Evolutionary conservation across 2,329 filamentous ascomycete species (phyloP).

Genomic region (Xylariaceae sp.): DNA sequence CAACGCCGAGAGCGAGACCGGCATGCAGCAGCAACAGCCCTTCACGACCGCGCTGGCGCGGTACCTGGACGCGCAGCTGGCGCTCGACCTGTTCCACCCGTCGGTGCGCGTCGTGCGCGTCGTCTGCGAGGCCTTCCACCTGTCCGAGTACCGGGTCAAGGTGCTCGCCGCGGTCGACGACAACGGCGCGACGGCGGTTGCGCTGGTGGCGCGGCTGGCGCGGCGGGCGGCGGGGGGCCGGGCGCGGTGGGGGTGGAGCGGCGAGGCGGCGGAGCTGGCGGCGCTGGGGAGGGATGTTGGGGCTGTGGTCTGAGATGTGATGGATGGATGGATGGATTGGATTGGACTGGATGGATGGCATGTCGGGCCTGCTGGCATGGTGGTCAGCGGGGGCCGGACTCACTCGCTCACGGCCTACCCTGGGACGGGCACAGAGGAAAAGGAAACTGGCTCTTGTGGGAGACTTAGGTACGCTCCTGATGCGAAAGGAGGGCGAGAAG

Average conservation of each 20-base stretch:
- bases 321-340: not conserved
- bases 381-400: too few species aligned
- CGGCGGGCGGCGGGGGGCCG: constrained; percentile 1
- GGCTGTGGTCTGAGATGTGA: too few species aligned
- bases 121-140: constrained; percentile 47
- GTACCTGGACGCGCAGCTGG: constrained; percentile 46
- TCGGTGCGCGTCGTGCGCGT: constrained; percentile 45
- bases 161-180: constrained; percentile 24
- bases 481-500: too few species aligned
- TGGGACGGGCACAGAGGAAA: too few species aligned
- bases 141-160: constrained; percentile 46
- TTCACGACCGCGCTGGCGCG: constrained; percentile 43
- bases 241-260: too few species aligned
- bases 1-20: not conserved
- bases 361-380: too few species aligned
- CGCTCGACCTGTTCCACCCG: constrained; percentile 47
- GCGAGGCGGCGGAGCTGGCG: not conserved
- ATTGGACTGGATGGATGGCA: not conserved
- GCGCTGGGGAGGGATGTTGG: not conserved
- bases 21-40: constrained; percentile 23
- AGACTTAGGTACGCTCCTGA: too few species aligned
- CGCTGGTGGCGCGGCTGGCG: constrained; percentile 6
- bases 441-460: too few species aligned
- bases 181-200: constrained; percentile 1
- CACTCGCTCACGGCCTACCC: too few species aligned